phyloP scores from a whole-genome alignment of 768 basidiomycete species.

The Tubosaeta brunneosetosa region DNA sequence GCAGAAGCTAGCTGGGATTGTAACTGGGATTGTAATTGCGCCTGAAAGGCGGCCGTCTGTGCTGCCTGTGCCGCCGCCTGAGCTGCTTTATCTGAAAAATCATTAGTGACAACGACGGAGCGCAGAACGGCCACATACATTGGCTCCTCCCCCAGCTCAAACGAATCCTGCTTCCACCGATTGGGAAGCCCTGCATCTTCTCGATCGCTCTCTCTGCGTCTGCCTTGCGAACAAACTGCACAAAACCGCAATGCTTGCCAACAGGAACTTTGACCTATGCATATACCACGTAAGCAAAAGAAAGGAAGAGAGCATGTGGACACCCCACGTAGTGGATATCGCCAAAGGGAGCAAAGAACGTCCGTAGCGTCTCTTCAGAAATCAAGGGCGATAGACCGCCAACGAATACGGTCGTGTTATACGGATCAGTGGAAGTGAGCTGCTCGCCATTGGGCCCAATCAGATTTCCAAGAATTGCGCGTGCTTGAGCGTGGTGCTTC shows the following conservation, averaged over 20 bases:
- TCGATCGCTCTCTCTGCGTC: slow-evolving; percentile 92
- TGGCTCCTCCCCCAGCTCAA: slow-evolving; percentile 93
- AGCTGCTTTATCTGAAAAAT: slow-evolving; percentile 71
- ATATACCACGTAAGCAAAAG: slow-evolving; percentile 1
- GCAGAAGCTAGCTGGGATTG: slow-evolving; percentile 29
- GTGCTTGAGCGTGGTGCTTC: slow-evolving; percentile 81
- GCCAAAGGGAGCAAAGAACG: slow-evolving; percentile 89
- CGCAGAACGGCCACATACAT: slow-evolving; percentile 41
- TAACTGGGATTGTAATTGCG: slow-evolving; percentile 36
- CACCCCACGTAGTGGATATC: slow-evolving; percentile 82
- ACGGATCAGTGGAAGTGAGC: slow-evolving; percentile 86
- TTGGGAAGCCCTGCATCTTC: slow-evolving; percentile 95
- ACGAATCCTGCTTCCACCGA: slow-evolving; percentile 87
- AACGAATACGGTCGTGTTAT: slow-evolving; percentile 94
- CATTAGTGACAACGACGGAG: slow-evolving; percentile 3
- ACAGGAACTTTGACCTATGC: slow-evolving; percentile 90
- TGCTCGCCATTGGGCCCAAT: slow-evolving; percentile 86
- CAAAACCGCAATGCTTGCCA: slow-evolving; percentile 93
- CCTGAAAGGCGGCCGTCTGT: slow-evolving; percentile 67
- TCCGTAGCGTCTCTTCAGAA: slow-evolving; percentile 85
- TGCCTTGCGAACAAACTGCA: slow-evolving; percentile 87
- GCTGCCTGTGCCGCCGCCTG: slow-evolving; percentile 84
- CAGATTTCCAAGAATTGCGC: slow-evolving; percentile 75
- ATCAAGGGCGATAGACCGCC: slow-evolving; percentile 87
- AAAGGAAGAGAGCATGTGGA: background rate